Conservation (phyloP, 345 rosid species). For the Pistacia atlantica region DNA sequence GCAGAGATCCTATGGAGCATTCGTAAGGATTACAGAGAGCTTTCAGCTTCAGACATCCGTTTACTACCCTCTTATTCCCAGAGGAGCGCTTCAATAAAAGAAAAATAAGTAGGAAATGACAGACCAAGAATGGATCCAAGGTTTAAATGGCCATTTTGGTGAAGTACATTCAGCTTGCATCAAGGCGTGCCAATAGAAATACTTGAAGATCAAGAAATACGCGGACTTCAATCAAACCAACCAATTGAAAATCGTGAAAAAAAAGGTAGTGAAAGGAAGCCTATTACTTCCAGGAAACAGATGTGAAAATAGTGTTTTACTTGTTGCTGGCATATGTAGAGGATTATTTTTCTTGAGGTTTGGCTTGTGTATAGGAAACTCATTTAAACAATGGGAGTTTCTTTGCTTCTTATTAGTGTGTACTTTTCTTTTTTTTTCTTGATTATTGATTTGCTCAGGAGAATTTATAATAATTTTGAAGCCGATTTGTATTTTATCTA, state of each 20-base stretch:
- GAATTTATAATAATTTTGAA: neutral
- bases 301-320: neutral
- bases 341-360: neutral
- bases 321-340: constrained; percentile 8
- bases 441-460: neutral
- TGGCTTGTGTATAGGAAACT: constrained; percentile 15
- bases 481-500: neutral
- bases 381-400: neutral
- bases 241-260: neutral
- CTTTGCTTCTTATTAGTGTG: constrained; percentile 2
- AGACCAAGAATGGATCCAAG: neutral
- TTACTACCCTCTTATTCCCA: constrained; percentile 41
- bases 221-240: neutral
- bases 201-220: neutral
- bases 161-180: neutral
- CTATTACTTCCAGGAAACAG: neutral
- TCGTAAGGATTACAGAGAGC: constrained; percentile 79
- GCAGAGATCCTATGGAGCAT: constrained; percentile 86
- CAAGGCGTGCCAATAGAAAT: neutral
- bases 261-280: neutral
- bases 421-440: neutral
- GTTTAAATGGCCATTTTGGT: neutral
- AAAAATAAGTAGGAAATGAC: constrained; percentile 20
- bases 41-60: constrained; percentile 34
- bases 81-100: constrained; percentile 30